Percentiles rank a stretch among this genome's conserved stretches.
Conservation (phyloP, 208 protist species). For the Sergeia podlipaevii region DNA sequence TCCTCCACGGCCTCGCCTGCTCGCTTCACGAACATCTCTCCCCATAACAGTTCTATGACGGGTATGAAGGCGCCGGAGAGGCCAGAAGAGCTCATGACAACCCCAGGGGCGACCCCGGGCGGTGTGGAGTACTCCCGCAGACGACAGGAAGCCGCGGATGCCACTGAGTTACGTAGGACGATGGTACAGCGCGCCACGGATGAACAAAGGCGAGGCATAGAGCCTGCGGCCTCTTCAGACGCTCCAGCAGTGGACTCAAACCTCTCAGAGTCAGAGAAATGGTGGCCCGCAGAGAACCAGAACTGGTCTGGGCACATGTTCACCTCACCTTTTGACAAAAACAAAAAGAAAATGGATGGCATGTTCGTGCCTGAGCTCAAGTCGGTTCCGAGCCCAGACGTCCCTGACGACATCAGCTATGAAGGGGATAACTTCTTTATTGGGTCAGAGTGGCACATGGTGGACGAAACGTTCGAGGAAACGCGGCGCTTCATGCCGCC, state of each 20-base stretch:
- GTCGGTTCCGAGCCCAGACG: slow-evolving; percentile 47
- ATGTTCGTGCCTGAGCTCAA: slow-evolving; percentile 86
- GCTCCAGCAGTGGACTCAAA: slow-evolving; percentile 1
- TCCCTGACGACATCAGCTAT: slow-evolving; percentile 72
- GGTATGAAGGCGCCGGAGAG: slow-evolving; percentile 26
- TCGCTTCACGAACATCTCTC: background rate
- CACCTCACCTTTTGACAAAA: slow-evolving; percentile 57
- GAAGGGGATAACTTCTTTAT: slow-evolving; percentile 68
- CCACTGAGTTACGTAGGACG: slow-evolving; percentile 37
- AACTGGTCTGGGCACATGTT: slow-evolving; percentile 76
- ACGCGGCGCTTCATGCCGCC: slow-evolving; percentile 72
- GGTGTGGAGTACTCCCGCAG: slow-evolving; percentile 72
- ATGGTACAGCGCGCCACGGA: slow-evolving; percentile 61
- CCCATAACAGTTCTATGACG: slow-evolving; percentile 8
- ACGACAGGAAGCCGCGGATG: slow-evolving; percentile 34
- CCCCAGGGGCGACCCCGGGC: slow-evolving; percentile 60
- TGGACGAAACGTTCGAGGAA: slow-evolving; percentile 72
- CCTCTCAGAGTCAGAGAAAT: slow-evolving; percentile 38
- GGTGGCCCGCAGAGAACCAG: slow-evolving; percentile 69
- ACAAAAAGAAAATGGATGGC: slow-evolving; percentile 74
- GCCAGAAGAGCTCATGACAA: slow-evolving; percentile 37
- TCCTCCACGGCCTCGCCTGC: background rate
- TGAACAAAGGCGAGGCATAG: slow-evolving; percentile 55
- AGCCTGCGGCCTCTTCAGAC: slow-evolving; percentile 14
- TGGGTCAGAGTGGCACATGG: slow-evolving; percentile 72